phyloP scores from a whole-genome alignment of 345 rosid species.

The Dipteronia dyeriana region DNA sequence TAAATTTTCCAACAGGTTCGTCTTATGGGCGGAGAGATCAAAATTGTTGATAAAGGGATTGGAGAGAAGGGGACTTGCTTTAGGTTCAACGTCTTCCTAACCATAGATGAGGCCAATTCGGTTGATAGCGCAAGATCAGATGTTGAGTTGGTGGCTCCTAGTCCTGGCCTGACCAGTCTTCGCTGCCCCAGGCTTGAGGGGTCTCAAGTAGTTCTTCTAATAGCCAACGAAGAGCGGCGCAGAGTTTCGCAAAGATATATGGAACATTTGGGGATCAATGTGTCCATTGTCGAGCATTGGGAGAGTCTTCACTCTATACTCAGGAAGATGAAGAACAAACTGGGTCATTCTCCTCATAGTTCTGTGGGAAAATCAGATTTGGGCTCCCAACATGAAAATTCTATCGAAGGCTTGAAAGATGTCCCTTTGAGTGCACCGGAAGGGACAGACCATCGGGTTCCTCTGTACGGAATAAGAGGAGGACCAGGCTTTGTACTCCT shows the following conservation, averaged over 20 bases:
- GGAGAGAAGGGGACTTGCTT: constrained; percentile 78
- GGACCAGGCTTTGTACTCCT: constrained; percentile 39
- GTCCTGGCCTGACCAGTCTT: constrained; percentile 43
- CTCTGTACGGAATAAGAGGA: constrained; percentile 27
- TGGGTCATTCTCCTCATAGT: constrained; percentile 37
- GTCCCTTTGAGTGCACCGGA: constrained; percentile 54
- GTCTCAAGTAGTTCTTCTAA: constrained; percentile 64
- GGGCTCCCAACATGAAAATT: constrained; percentile 38
- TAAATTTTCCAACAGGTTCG: constrained; percentile 48
- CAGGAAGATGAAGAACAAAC: constrained; percentile 36
- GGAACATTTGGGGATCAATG: constrained; percentile 56
- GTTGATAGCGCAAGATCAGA: constrained; percentile 24
- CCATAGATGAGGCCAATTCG: constrained; percentile 20
- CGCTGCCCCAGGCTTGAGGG: constrained; percentile 47
- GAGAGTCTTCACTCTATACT: constrained; percentile 37
- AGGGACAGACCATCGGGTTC: constrained; percentile 39
- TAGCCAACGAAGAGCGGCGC: constrained; percentile 50
- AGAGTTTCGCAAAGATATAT: constrained; percentile 48
- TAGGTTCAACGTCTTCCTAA: constrained; percentile 62
- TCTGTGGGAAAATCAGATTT: constrained; percentile 49
- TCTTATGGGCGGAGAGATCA: constrained; percentile 84
- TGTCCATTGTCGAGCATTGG: constrained; percentile 44
- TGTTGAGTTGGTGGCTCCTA: constrained; percentile 28
- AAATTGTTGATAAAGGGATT: constrained; percentile 54
- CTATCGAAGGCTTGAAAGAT: constrained; percentile 40